Evolutionary conservation across 1,284 basidiomycete genomes (phyloP).

Genomic region (Cystobasidiaceae sp.): DNA sequence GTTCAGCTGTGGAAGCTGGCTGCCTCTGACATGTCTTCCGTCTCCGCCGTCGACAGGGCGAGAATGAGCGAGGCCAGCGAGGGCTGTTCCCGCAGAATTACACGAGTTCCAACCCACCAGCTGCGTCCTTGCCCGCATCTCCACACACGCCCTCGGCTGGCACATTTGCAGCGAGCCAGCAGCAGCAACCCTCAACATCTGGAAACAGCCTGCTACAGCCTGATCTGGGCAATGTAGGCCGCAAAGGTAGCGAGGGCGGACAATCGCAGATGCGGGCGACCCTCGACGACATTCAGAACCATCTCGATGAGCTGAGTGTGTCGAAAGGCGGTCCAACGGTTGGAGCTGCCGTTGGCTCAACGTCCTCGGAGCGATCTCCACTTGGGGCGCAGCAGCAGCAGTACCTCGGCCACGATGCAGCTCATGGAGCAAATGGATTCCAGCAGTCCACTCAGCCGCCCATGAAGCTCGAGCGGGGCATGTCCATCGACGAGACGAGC

Average conservation of each 20-base stretch:
- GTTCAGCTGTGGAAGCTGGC: no score
- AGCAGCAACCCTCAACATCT: background rate
- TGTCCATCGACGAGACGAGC: constrained; percentile 15
- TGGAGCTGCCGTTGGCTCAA: no score
- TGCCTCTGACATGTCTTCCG: no score
- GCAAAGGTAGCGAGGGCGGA: constrained; percentile 6
- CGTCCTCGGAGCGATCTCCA: background rate
- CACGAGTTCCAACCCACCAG: constrained; percentile 46
- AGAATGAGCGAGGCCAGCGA: constrained; percentile 69
- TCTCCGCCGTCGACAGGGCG: constrained; percentile 57
- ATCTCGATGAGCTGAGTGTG: constrained; percentile 25
- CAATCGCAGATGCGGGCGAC: constrained; percentile 16
- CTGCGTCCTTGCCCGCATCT: constrained; percentile 6
- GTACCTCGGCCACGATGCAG: no score
- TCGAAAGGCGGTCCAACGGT: no score
- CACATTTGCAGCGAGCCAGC: no score
- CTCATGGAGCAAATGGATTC: no score
- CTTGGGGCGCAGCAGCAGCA: background rate
- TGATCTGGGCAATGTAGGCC: background rate
- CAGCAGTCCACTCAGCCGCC: no score
- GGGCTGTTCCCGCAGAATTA: constrained; percentile 92
- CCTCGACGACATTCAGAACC: constrained; percentile 26
- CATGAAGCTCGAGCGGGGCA: background rate
- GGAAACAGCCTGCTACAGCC: background rate
- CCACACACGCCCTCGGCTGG: constrained; percentile 1